A percentile compares a stretch with the other conserved stretches of the same genome.
These are phyloP conservation scores for Solanum commersonii DNA, from an alignment of 257 asterid genomes.

Conservation along the genomic window DNA sequence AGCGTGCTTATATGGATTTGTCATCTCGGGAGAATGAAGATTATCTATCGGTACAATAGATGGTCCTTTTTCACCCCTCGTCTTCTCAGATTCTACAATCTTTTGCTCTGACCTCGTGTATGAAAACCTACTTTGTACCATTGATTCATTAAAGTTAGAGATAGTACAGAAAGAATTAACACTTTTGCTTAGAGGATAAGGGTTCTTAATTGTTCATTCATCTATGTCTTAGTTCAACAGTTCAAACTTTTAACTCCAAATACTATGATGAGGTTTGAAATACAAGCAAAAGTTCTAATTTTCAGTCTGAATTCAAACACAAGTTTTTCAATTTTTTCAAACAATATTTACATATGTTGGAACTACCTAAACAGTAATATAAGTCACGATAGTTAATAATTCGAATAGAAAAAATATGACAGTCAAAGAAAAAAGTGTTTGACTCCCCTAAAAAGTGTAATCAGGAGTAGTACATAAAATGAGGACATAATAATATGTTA, in stretches of 20 bases:
- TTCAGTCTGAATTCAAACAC: background rate
- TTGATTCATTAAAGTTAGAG: background rate
- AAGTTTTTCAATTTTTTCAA: background rate
- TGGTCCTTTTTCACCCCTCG: background rate
- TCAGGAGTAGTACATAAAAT: background rate
- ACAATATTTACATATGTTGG: background rate
- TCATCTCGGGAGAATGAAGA: conserved; percentile 2
- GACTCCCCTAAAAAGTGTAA: background rate
- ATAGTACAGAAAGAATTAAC: background rate
- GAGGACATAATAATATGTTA: background rate
- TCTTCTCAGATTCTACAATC: background rate
- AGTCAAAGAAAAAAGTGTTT: background rate
- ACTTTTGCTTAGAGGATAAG: background rate
- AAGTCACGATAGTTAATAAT: background rate
- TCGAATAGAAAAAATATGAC: background rate
- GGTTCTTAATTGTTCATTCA: background rate
- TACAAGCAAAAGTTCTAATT: background rate
- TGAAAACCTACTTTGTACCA: background rate
- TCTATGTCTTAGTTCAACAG: background rate
- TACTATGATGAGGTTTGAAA: background rate
- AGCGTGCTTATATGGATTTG: conserved; percentile 3
- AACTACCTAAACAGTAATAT: background rate
- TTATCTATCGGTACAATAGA: background rate
- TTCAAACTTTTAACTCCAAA: background rate
- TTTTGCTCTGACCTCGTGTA: background rate